Evolutionary conservation across 2,329 filamentous ascomycete genomes (phyloP), one percentile per base, ranked within the genome.

Genomic region (Harringtonia aguacate): DNA sequence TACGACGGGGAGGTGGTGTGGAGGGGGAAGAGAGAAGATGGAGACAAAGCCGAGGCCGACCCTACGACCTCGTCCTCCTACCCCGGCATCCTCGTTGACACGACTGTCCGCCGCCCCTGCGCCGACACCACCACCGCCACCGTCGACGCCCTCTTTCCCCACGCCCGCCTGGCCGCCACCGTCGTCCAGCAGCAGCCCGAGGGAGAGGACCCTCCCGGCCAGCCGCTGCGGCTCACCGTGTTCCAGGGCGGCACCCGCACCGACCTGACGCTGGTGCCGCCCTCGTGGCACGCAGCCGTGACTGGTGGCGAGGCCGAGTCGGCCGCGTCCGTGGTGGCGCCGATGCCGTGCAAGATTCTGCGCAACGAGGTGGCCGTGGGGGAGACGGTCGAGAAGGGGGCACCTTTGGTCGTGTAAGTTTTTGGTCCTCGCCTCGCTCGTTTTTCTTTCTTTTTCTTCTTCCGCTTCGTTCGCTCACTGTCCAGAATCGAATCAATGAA

Each of bases 321-420:
- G 1, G 72, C 80, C 8, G 89, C 90, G 47, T 92, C 84, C 43
- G 87, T 97, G 2, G 72, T 86, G 21, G 87, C 92, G 20, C 92
- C 92, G 0, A 98, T 98, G 92, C 92, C 92, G 2, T 97, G 92
- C 66, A 97, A 97, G 67, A 83, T 98, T 22, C 66, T 98, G 49
- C 79, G 86, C 52, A 92, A 95, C 39, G 86, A 95, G 61, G 87
- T 95, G 0, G 66, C 73, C 24, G 87, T 87, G 53, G 92, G 92
- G 0, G 79, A 94, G 50, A 65, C 64, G 38, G 92, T 98, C 15
- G 79, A 80, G 58, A 94, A 90, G 66, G 89, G 90, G 37, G 80
- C 90, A 46, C 79, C 87, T 8, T 67, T 98, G 46, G 86, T 97
- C 13, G 88, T 97, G 67, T 81, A 61, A 72, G 77, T 69, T n/a